These are phyloP conservation scores for Chaetothyriales sp. DNA, from an alignment of 2,329 filamentous ascomycete genomes.

Conservation along the genomic window DNA sequence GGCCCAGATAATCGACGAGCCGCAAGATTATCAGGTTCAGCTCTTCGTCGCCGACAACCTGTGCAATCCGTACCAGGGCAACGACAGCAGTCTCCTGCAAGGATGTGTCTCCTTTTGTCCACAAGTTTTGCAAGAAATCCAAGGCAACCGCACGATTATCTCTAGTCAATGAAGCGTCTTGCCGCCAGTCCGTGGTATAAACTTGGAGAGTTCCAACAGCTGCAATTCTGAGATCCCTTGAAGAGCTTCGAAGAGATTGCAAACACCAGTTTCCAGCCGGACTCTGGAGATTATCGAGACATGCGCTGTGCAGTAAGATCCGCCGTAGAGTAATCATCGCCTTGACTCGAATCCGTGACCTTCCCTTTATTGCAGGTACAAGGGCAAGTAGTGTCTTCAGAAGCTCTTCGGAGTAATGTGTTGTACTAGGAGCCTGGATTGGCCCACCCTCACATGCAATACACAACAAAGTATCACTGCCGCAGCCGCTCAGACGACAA, in stretches of 20 bases:
- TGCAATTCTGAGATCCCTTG: constrained; percentile 69
- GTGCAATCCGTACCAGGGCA: constrained; percentile 71
- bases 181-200: constrained; percentile 41
- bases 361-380: constrained; percentile 29
- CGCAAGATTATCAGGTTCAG: constrained; percentile 73
- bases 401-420: constrained; percentile 18
- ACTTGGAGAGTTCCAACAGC: constrained; percentile 54
- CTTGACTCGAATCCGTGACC: constrained; percentile 48
- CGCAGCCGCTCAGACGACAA: constrained; percentile 30
- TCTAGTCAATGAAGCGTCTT: constrained; percentile 33
- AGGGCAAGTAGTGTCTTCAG: constrained; percentile 31
- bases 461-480: neutral
- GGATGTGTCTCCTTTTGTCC: constrained; percentile 50
- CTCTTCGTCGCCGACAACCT: constrained; percentile 63
- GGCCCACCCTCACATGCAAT: constrained; percentile 2
- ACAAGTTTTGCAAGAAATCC: constrained; percentile 55
- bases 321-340: constrained; percentile 58
- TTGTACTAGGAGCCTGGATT: constrained; percentile 14
- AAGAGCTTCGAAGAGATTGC: constrained; percentile 64
- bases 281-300: constrained; percentile 48
- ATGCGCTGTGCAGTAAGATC: constrained; percentile 51
- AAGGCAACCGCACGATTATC: constrained; percentile 57
- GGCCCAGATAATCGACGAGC: constrained; percentile 73
- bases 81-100: constrained; percentile 73
- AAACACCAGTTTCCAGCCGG: constrained; percentile 64